These are phyloP conservation scores for Nemania sp. DNA, from an alignment of 2,329 filamentous ascomycete genomes.

Conservation along the genomic window DNA sequence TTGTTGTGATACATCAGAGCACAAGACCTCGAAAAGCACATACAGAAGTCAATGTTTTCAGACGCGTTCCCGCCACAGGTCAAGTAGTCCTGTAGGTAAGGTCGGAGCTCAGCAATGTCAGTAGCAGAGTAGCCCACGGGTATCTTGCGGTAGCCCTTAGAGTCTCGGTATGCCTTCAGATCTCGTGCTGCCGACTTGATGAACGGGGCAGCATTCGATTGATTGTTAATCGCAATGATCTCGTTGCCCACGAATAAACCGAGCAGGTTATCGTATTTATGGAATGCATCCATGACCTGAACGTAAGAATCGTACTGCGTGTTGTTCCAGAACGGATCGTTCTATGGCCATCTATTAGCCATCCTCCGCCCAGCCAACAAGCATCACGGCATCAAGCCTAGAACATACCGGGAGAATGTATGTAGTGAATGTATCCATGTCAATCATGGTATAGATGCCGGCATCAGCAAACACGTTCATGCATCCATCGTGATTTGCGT, in stretches of 20 bases:
- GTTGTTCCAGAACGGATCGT: conserved; percentile 69
- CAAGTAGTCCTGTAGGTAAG: conserved; percentile 70
- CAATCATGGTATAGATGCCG: conserved; percentile 82
- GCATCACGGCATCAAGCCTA: not conserved
- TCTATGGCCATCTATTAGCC: conserved; percentile 43
- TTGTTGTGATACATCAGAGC: too few species aligned
- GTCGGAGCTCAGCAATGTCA: conserved; percentile 71
- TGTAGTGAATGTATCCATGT: conserved; percentile 75
- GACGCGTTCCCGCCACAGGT: conserved; percentile 72
- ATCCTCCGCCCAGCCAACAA: not conserved
- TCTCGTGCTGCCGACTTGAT: conserved; percentile 82
- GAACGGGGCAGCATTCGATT: conserved; percentile 72
- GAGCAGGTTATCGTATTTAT: conserved; percentile 75
- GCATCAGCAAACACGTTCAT: conserved; percentile 79
- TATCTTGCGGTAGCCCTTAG: conserved; percentile 76
- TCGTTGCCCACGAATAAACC: conserved; percentile 91
- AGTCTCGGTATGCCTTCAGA: conserved; percentile 78
- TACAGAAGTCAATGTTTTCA: conserved; percentile 76
- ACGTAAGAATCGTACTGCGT: conserved; percentile 70
- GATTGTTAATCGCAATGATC: conserved; percentile 67
- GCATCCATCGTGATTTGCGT: conserved; percentile 72
- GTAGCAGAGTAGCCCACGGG: conserved; percentile 87
- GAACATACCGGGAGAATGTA: conserved; percentile 64
- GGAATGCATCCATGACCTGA: conserved; percentile 76
- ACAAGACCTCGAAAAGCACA: not conserved